A percentile compares a stretch with the other conserved stretches of the same genome.
phyloP scores from a whole-genome alignment of 805 yeast species.

The Debaryomyces hansenii region DNA sequence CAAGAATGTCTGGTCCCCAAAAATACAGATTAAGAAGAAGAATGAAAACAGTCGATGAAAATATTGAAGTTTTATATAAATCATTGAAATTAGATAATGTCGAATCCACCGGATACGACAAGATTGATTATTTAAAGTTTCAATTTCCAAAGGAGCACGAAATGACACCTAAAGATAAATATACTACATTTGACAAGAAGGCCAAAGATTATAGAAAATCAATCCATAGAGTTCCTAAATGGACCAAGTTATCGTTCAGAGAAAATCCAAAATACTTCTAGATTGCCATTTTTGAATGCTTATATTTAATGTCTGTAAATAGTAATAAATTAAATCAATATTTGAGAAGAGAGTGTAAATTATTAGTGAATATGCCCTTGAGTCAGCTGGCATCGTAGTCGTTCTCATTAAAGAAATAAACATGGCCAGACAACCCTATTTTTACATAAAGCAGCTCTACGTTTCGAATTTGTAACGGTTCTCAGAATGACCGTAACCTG shows the following conservation, averaged over 20 bases:
- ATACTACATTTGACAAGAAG: conserved; percentile 78
- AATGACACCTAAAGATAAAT: conserved; percentile 82
- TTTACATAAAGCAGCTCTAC: too few species aligned
- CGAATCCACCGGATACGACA: conserved; percentile 35
- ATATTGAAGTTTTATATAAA: conserved; percentile 61
- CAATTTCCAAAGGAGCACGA: conserved; percentile 74
- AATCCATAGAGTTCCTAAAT: conserved; percentile 83
- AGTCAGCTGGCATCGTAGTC: too few species aligned
- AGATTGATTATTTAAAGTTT: conserved; percentile 36
- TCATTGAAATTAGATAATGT: conserved; percentile 23
- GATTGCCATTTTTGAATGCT: conserved; percentile 1
- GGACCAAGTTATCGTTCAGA: conserved; percentile 85
- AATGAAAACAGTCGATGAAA: conserved; percentile 77
- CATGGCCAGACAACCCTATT: too few species aligned
- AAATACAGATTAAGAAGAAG: conserved; percentile 84
- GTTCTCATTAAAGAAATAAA: too few species aligned
- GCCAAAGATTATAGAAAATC: conserved; percentile 82
- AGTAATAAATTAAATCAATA: neutral
- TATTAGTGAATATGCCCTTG: too few species aligned
- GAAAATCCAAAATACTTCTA: conserved; percentile 73
- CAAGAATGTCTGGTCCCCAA: conserved; percentile 67
- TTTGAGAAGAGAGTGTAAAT: too few species aligned
- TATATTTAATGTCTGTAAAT: neutral
- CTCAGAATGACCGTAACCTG: too few species aligned
- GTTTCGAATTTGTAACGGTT: too few species aligned